phyloP scores from a whole-genome alignment of 2,329 filamentous ascomycete species.

The Metarhizium brunneum region DNA sequence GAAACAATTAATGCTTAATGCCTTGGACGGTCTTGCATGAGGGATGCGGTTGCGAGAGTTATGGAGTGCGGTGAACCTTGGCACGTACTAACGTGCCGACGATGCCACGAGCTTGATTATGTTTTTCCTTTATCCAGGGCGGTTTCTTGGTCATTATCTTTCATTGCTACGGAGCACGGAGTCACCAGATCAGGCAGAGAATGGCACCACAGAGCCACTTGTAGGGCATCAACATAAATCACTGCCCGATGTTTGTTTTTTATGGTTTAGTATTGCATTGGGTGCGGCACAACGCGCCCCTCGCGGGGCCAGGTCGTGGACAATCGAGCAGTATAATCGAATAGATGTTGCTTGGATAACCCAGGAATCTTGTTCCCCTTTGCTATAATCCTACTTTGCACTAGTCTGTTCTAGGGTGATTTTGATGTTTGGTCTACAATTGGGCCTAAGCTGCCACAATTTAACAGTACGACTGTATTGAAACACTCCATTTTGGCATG shows the following conservation, averaged over 20 bases:
- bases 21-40: not conserved
- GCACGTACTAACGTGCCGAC: not conserved
- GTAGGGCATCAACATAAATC: not conserved
- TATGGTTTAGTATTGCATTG: not conserved
- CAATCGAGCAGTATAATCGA: not conserved
- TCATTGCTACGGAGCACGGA: not conserved
- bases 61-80: not conserved
- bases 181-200: not conserved
- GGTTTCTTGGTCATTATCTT: not conserved
- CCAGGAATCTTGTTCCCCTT: too few species aligned
- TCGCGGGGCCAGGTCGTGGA: not conserved
- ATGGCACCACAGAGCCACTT: not conserved
- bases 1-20: conserved; percentile 10
- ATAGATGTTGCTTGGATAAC: too few species aligned
- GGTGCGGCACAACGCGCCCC: not conserved
- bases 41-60: not conserved
- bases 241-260: not conserved
- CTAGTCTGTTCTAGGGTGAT: too few species aligned
- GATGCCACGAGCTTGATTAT: not conserved
- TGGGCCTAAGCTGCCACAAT: too few species aligned
- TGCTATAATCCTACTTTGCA: too few species aligned
- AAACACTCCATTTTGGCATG: too few species aligned
- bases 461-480: too few species aligned
- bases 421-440: too few species aligned
- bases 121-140: not conserved